Evolutionary conservation across 208 protist genomes (phyloP), one percentile per base, ranked within the genome.

Genomic region (Leptomonas pyrrhocoris): DNA sequence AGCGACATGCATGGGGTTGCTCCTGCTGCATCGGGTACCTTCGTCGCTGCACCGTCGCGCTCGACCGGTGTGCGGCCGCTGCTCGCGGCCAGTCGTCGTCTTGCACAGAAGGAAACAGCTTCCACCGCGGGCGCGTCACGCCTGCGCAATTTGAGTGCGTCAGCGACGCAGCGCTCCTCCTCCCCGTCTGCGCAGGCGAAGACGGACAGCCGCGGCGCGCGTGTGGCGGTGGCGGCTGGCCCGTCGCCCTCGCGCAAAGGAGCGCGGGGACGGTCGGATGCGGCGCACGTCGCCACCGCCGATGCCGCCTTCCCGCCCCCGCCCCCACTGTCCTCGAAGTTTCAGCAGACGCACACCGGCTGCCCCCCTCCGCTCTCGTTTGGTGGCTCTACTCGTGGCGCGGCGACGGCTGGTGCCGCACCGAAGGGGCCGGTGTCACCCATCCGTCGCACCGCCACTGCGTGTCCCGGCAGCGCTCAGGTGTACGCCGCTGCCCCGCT

Each of bases 371-470:
- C 45, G 57, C 45, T 67, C 8, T 72, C 72, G 0, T 77, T 72
- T 34, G 48, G 49, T 8, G 43, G 50, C 62, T 27, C 1, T 15
- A 50, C 38, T 5, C 21, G 48, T 31, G 25, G 61, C 3, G 2
- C 36, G 3, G 34, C 13, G 36, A 7, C 25, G 1, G 31, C 50
- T 6, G 34, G 43, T 19, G 51, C 31, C 13, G 34, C 23, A n/a
- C 16, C 61, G 27, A 66, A 48, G n/a, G 64, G 64, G 15, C 72
- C 72, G 9, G 38, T 77, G 9, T 77, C 72, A 21, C 72, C 72
- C 8, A 77, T 77, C 23, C 71, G 62, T 56, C 72, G 72, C n/a
- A 77, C 57, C 36, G 57, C 72, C 40, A 77, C 72, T 0, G 72
- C 72, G 48, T 72, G 63, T 34, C 72, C 72, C 3, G 62, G 72